These are phyloP conservation scores for Trichocomaceae sp. DNA, from an alignment of 2,329 filamentous ascomycete genomes.

Conservation along the genomic window DNA sequence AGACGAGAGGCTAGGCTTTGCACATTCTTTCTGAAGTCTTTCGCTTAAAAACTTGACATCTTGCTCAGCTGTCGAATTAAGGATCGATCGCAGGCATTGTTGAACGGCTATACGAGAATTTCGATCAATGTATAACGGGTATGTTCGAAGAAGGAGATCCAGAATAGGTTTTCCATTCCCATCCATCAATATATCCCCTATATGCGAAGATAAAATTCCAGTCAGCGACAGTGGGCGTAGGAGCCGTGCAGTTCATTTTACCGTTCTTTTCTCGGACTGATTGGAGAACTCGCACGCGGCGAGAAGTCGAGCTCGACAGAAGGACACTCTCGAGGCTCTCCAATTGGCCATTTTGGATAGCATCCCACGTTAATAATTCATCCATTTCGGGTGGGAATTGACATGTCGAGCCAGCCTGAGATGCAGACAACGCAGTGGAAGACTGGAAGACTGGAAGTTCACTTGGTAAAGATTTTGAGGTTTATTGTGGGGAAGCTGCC, in stretches of 20 bases:
- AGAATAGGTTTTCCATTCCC: conserved; percentile 47
- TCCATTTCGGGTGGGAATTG: conserved; percentile 34
- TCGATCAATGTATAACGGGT: conserved; percentile 80
- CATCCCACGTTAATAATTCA: conserved; percentile 39
- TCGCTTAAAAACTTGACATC: conserved; percentile 54
- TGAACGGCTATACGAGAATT: conserved; percentile 77
- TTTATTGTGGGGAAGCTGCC: conserved; percentile 21
- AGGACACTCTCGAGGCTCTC: conserved; percentile 34
- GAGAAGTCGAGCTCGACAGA: conserved; percentile 38
- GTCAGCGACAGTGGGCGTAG: conserved; percentile 9
- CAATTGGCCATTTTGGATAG: conserved; percentile 37
- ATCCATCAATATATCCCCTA: conserved; percentile 29
- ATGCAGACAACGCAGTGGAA: too few relatives aligned
- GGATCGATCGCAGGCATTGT: conserved; percentile 64
- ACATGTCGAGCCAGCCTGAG: conserved; percentile 23
- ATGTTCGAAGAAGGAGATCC: conserved; percentile 74
- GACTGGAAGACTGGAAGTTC: too few relatives aligned
- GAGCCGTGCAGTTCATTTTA: conserved; percentile 16
- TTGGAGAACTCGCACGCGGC: conserved; percentile 35
- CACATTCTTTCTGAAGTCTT: conserved; percentile 63
- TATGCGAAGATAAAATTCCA: conserved; percentile 14
- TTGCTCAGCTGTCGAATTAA: conserved; percentile 52
- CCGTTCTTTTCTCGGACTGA: conserved; percentile 41
- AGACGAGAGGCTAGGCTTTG: conserved; percentile 69
- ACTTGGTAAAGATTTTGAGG: conserved; percentile 32